Evolutionary conservation across 2,329 filamentous ascomycete genomes (phyloP).

Genomic region (Nothopassalora personata): DNA sequence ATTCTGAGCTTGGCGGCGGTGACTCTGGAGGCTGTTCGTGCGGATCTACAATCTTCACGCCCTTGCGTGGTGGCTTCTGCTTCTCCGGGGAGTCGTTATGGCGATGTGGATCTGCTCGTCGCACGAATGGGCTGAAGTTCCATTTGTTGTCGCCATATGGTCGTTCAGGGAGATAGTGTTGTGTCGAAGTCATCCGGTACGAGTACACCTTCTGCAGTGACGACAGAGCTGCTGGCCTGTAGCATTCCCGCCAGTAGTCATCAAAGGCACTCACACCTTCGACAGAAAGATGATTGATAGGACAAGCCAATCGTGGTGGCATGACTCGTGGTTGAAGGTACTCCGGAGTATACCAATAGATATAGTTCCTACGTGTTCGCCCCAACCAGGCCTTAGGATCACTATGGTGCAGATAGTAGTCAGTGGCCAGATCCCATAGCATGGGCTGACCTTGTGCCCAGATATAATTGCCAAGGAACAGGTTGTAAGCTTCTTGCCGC

Average conservation of each 20-base stretch:
- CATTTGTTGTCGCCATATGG: slow-evolving; percentile 64
- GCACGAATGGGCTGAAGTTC: slow-evolving; percentile 82
- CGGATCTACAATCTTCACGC: slow-evolving; percentile 64
- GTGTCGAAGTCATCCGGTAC: slow-evolving; percentile 80
- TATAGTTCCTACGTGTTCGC: slow-evolving; percentile 63
- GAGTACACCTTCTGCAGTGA: slow-evolving; percentile 89
- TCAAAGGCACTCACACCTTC: slow-evolving; percentile 60
- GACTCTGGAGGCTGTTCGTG: slow-evolving; percentile 22
- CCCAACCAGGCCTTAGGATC: slow-evolving; percentile 70
- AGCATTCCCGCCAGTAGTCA: slow-evolving; percentile 97
- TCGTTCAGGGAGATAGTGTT: slow-evolving; percentile 74
- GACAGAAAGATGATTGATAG: slow-evolving; percentile 1
- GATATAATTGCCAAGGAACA: slow-evolving; percentile 94
- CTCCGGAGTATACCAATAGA: slow-evolving; percentile 77
- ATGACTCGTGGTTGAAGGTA: slow-evolving; percentile 61
- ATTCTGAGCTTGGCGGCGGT: slow-evolving; percentile 3
- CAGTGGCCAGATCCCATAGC: slow-evolving; percentile 91
- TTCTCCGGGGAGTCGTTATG: slow-evolving; percentile 53
- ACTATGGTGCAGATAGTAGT: slow-evolving; percentile 92
- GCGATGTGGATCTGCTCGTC: slow-evolving; percentile 49
- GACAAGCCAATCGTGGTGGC: slow-evolving; percentile 39
- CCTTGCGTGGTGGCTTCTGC: slow-evolving; percentile 62
- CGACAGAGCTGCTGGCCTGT: slow-evolving; percentile 79
- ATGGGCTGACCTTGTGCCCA: slow-evolving; percentile 83
- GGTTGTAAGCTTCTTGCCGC: slow-evolving; percentile 93